A percentile compares a stretch with the other conserved stretches of the same genome.
These are phyloP conservation scores for Lycium barbarum DNA, from an alignment of 257 asterid genomes.

Conservation along the genomic window DNA sequence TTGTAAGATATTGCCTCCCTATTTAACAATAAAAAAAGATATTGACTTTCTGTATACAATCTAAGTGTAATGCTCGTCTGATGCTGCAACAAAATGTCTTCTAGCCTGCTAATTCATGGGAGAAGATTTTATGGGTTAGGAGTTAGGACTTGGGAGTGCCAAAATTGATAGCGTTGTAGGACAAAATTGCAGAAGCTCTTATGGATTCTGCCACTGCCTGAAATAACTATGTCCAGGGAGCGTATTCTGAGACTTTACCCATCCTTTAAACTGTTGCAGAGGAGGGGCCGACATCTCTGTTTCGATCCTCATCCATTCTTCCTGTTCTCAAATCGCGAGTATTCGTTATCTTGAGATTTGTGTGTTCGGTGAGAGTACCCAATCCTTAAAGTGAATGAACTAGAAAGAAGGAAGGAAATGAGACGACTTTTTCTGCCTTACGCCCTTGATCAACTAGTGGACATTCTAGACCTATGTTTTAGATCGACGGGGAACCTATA, in stretches of 20 bases:
- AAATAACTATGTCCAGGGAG: background rate
- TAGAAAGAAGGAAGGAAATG: background rate
- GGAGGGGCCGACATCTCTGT: background rate
- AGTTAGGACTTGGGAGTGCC: background rate
- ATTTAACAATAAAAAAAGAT: background rate
- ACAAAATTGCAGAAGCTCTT: slow-evolving; percentile 9
- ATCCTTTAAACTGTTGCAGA: background rate
- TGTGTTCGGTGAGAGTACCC: background rate
- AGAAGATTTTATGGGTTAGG: background rate
- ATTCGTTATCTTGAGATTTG: background rate
- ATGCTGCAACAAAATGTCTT: background rate
- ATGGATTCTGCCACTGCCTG: background rate
- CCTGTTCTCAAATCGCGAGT: background rate
- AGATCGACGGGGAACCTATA: background rate
- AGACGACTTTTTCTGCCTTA: background rate
- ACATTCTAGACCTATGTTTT: background rate
- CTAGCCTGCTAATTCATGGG: background rate
- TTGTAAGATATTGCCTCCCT: background rate
- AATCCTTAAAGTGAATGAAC: background rate
- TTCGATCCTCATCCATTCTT: background rate
- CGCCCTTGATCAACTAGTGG: background rate
- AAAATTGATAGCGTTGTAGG: slow-evolving; percentile 12
- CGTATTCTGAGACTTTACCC: background rate
- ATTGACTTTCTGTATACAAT: background rate
- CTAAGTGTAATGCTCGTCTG: background rate